These are phyloP conservation scores for Cryoendolithus antarcticus DNA, from an alignment of 2,329 filamentous ascomycete genomes.

Conservation along the genomic window DNA sequence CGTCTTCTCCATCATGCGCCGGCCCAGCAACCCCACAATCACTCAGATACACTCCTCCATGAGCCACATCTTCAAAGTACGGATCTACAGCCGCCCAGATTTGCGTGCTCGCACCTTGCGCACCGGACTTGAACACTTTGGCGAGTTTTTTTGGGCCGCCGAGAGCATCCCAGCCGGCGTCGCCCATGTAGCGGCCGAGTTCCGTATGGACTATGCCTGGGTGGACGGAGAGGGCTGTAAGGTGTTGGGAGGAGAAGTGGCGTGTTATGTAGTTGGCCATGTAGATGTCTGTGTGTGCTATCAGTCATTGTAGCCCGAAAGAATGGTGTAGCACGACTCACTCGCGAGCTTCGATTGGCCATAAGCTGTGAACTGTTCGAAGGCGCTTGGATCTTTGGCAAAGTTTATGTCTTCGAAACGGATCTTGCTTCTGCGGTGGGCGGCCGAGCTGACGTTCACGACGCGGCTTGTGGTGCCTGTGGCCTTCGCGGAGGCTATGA, in stretches of 20 bases:
- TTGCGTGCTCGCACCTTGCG: constrained; percentile 39
- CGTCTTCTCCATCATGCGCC: constrained; percentile 4
- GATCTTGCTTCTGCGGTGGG: constrained; percentile 24
- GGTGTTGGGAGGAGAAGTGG: constrained; percentile 30
- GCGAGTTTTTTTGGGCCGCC: constrained; percentile 8
- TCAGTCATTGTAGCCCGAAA: constrained; percentile 28
- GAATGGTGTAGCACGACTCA: too few species aligned
- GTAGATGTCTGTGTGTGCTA: constrained; percentile 26
- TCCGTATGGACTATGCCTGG: constrained; percentile 32
- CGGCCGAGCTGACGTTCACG: constrained; percentile 33
- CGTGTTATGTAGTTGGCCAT: constrained; percentile 42
- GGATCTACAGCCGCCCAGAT: constrained; percentile 34
- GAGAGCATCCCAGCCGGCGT: constrained; percentile 8
- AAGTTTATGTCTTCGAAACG: constrained; percentile 26
- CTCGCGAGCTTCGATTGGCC: constrained; percentile 13
- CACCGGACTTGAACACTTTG: constrained; percentile 18
- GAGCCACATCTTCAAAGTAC: constrained; percentile 22
- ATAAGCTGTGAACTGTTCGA: constrained; percentile 10
- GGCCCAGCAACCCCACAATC: constrained; percentile 28
- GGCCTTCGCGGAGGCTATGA: constrained; percentile 28
- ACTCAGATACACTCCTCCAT: constrained; percentile 35
- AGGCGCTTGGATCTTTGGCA: constrained; percentile 12
- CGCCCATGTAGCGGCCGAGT: constrained; percentile 6
- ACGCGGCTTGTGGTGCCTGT: constrained; percentile 34
- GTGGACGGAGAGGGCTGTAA: constrained; percentile 35